Conservation (phyloP, 1,139 yeast genomes). For the Saccharomyces pastorianus region DNA sequence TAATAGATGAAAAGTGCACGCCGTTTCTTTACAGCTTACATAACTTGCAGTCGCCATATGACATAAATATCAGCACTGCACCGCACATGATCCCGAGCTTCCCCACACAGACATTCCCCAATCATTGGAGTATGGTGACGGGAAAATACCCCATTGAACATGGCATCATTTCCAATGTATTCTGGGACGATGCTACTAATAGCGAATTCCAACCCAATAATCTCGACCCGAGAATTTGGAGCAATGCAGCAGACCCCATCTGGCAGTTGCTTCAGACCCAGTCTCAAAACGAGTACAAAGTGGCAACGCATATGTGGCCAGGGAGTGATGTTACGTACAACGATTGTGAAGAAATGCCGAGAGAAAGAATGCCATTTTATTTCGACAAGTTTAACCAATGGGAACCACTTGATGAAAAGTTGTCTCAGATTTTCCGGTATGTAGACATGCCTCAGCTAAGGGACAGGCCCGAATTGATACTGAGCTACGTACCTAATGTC, state of each 20-base stretch:
- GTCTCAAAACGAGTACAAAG: slow-evolving; percentile 34
- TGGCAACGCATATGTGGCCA: slow-evolving; percentile 96
- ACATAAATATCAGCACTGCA: slow-evolving; percentile 47
- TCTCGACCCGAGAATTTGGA: slow-evolving; percentile 45
- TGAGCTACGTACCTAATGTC: slow-evolving; percentile 73
- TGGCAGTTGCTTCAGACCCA: slow-evolving; percentile 63
- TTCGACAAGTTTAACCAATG: slow-evolving; percentile 59
- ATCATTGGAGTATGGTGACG: slow-evolving; percentile 85
- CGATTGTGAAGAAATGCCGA: slow-evolving; percentile 25
- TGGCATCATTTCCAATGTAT: slow-evolving; percentile 81
- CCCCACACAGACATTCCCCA: slow-evolving; percentile 85
- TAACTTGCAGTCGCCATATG: slow-evolving; percentile 36
- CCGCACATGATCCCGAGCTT: slow-evolving; percentile 84
- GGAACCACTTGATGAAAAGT: slow-evolving; percentile 53
- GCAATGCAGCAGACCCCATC: slow-evolving; percentile 69
- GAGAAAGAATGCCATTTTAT: slow-evolving; percentile 39
- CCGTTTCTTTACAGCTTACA: slow-evolving; percentile 51
- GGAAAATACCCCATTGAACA: slow-evolving; percentile 79
- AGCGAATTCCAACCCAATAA: slow-evolving; percentile 60
- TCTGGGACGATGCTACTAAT: slow-evolving; percentile 52
- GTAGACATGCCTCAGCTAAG: slow-evolving; percentile 45
- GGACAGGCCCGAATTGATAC: slow-evolving; percentile 65
- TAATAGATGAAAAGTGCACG: slow-evolving; percentile 56
- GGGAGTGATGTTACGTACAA: slow-evolving; percentile 69
- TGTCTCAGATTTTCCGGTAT: slow-evolving; percentile 54